phyloP scores from a whole-genome alignment of 306 rosid species.

The Begonia masoniana region DNA sequence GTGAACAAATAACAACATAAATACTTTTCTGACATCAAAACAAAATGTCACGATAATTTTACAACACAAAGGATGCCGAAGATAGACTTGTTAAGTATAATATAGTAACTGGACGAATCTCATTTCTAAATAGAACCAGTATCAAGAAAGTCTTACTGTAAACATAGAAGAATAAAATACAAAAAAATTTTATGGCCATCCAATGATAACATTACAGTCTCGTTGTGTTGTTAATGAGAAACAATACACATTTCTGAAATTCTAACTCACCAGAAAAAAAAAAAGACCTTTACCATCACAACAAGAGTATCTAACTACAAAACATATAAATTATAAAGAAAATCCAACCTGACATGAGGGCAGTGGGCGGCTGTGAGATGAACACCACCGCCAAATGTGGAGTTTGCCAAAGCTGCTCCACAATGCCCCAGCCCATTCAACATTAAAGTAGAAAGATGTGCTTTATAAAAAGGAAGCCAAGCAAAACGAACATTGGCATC shows the following conservation, averaged over 20 bases:
- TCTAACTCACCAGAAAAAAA: too few species aligned
- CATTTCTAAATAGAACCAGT: too few species aligned
- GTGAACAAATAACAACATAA: slow-evolving; percentile 18
- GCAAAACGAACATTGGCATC: slow-evolving; percentile 64
- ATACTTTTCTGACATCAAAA: not conserved
- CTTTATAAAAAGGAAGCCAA: slow-evolving; percentile 66
- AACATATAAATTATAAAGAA: not conserved
- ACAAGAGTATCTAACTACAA: not conserved
- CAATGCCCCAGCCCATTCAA: slow-evolving; percentile 60
- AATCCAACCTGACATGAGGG: slow-evolving; percentile 13
- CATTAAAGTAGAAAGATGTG: slow-evolving; percentile 39
- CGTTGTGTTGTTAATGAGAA: too few species aligned
- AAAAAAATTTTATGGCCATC: too few species aligned
- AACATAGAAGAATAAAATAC: too few species aligned
- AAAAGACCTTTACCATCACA: not conserved
- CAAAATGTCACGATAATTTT: too few species aligned
- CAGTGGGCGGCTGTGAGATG: slow-evolving; percentile 15
- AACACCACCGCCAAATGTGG: slow-evolving; percentile 21
- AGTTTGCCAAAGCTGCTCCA: slow-evolving; percentile 14
- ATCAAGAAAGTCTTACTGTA: too few species aligned
- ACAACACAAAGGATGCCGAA: too few species aligned
- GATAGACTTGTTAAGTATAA: too few species aligned
- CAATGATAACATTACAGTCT: too few species aligned
- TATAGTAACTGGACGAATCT: too few species aligned
- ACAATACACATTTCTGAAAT: too few species aligned